Base-by-base conservation (phyloP, 306 rosid genomes). In the Prunus armeniaca region DNA sequence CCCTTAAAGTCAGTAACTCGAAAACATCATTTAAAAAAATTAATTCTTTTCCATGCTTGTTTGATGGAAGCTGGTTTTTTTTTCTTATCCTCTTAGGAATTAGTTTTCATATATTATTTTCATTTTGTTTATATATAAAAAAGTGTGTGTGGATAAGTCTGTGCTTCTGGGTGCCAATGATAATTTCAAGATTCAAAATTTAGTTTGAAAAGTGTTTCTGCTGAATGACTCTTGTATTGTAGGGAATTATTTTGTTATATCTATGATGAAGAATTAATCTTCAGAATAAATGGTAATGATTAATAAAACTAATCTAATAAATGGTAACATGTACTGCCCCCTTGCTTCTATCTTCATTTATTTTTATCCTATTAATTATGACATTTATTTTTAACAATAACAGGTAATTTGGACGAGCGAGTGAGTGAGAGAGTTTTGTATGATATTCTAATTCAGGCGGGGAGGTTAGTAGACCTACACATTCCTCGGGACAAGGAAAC, bases 321-420 rank as follows among this genome's bases (percentile, higher is more conserved):
- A 58, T 24, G 14, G 56, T 46, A 10, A 6, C 6, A 0, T 41
- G 15, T 47, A 25, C 12, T 63, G 7, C 1, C 30, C 41, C 66
- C 6, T n/a, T 25, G 66, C 32, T 10, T 43, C 10, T 11, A 60
- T 60, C n/a, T 2, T 2, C 4, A 38, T 27, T 13, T 46, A 9
- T 13, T 50, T 24, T 22, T 28, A 12, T 19, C 15, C 17, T 46
- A 0, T 15, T 68, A 3, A 14, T 75, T 27, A 9, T 70, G 71
- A 9, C 64, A 65, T 79, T 75, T 47, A 2, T 71, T 76, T 76
- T 67, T 45, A 27, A 32, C 87, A 94, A 97, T 45, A 27, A 32
- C 87, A 94, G 98, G 98, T 65, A 95, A 86, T 85, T 83, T 95
- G 82, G 97, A 95, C 76, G 97, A 95, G 88, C 87, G 91, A 85